Conservation (phyloP, 805 yeast species). For the Kodamaea hsintzibuensis region DNA sequence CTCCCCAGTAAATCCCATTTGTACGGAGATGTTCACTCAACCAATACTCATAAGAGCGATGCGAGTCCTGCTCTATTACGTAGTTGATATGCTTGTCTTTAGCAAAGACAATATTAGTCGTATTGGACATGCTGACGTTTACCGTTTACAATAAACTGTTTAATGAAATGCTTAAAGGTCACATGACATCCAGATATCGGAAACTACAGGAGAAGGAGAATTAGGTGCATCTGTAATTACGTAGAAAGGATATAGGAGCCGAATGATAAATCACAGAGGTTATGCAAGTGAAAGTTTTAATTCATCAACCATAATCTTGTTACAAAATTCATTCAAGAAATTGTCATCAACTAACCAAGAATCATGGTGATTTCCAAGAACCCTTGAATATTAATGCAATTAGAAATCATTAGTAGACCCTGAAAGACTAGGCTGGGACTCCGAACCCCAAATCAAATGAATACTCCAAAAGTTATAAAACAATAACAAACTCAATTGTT, state of each 20-base stretch:
- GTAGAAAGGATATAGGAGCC: too few species aligned
- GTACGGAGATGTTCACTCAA: conserved; percentile 84
- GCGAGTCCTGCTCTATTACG: conserved; percentile 37
- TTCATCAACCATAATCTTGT: not conserved
- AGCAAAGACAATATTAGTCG: conserved; percentile 7
- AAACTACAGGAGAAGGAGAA: too few species aligned
- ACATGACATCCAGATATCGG: not conserved
- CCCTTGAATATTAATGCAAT: not conserved
- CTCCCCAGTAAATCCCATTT: conserved; percentile 96
- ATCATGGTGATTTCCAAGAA: not conserved
- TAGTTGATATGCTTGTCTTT: conserved; percentile 35
- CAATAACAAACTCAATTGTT: too few species aligned
- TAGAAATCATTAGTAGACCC: not conserved
- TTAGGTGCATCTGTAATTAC: not conserved
- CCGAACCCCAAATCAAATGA: too few species aligned
- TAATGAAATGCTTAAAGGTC: not conserved
- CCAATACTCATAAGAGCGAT: conserved; percentile 75
- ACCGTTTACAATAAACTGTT: too few species aligned
- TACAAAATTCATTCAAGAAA: not conserved
- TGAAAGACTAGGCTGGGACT: too few species aligned
- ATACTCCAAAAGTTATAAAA: too few species aligned
- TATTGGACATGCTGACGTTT: not conserved
- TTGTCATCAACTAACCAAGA: not conserved
- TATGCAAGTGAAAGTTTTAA: too few species aligned
- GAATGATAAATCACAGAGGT: too few species aligned